Conservation (phyloP, 2,329 filamentous ascomycete genomes). For the Graphiopsis chlorocephala region DNA sequence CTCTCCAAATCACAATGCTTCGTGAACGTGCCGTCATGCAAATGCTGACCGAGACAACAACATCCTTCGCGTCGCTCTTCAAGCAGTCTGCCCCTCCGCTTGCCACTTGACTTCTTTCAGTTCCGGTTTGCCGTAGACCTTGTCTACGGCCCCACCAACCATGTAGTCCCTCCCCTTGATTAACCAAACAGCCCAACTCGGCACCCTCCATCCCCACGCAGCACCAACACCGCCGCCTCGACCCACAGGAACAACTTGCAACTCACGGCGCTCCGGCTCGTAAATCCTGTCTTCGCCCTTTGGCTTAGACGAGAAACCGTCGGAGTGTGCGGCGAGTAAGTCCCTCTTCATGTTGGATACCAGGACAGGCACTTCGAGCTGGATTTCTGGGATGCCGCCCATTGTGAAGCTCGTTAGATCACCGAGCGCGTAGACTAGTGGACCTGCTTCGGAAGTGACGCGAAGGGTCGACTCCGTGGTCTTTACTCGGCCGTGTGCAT, state of each 20-base stretch:
- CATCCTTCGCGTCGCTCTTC: not conserved
- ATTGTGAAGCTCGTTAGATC: conserved; percentile 41
- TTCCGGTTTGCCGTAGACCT: conserved; percentile 18
- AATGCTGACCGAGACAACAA: not conserved
- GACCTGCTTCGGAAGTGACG: conserved; percentile 37
- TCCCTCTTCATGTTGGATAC: conserved; percentile 45
- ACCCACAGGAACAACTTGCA: conserved; percentile 41
- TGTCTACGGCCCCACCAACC: conserved; percentile 23
- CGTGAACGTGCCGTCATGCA: not conserved
- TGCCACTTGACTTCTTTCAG: conserved; percentile 20
- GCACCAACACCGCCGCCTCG: conserved; percentile 39
- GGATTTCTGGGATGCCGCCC: conserved; percentile 39
- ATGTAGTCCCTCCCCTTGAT: conserved; percentile 40
- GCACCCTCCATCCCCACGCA: conserved; percentile 37
- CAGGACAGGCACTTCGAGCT: conserved; percentile 36
- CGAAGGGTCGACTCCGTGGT: conserved; percentile 44
- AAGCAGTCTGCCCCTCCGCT: not conserved
- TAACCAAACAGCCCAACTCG: conserved; percentile 38
- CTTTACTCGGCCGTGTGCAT: conserved; percentile 45
- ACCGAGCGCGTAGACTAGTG: conserved; percentile 45
- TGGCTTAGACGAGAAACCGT: conserved; percentile 22
- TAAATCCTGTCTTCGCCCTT: conserved; percentile 31
- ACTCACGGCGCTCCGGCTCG: conserved; percentile 34
- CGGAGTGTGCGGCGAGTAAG: conserved; percentile 29
- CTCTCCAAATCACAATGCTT: not conserved